A percentile compares a stretch with the other conserved stretches of the same genome.
Evolutionary conservation across 2,329 filamentous ascomycete genomes (phyloP).

Genomic region (Pseudogymnoascus sp.): DNA sequence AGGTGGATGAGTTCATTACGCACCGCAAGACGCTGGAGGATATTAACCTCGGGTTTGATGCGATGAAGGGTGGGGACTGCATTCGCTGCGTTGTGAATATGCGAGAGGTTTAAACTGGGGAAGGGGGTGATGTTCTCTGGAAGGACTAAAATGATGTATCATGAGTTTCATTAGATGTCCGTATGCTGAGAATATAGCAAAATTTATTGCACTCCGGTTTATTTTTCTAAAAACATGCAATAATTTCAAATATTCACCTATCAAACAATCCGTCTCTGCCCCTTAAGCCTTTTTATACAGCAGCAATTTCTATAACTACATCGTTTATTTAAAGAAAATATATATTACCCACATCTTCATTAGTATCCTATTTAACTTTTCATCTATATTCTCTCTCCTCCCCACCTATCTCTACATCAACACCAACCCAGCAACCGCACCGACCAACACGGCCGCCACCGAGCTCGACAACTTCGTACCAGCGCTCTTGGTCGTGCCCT

Average conservation of each 20-base stretch:
- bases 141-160: background rate
- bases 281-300: background rate
- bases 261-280: background rate
- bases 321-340: background rate
- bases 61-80: conserved; percentile 95
- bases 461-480: background rate
- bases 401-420: background rate
- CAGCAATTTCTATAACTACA: background rate
- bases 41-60: conserved; percentile 84
- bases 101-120: conserved; percentile 21
- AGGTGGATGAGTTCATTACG: conserved; percentile 99
- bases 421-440: background rate
- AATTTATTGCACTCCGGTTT: background rate
- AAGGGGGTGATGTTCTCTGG: background rate
- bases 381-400: background rate
- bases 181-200: background rate
- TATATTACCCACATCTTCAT: background rate
- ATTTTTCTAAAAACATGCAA: background rate
- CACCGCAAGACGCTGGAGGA: conserved; percentile 74
- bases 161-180: background rate
- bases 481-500: background rate
- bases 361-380: background rate
- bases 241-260: background rate
- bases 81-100: conserved; percentile 85
- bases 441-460: background rate